These are phyloP conservation scores for Hericium coralloides DNA, from an alignment of 768 basidiomycete genomes.

Conservation along the genomic window DNA sequence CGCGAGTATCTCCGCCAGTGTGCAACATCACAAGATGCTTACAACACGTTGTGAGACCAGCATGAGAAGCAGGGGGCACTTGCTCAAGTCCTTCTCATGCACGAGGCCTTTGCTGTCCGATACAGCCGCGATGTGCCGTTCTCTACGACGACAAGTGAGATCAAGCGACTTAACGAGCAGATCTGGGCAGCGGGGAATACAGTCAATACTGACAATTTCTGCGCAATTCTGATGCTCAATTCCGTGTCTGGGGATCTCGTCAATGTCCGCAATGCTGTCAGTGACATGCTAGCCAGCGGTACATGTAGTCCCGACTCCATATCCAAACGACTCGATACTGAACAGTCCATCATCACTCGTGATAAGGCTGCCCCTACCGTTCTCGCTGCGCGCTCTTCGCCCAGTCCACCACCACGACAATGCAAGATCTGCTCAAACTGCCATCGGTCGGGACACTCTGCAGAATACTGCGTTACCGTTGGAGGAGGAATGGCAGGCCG, in stretches of 20 bases:
- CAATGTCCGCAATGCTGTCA: background rate
- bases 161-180: conserved; percentile 1
- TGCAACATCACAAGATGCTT: background rate
- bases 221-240: background rate
- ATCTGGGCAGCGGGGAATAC: background rate
- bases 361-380: background rate
- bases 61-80: conserved; percentile 15
- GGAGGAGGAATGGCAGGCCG: background rate
- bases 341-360: background rate
- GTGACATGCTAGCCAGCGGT: background rate
- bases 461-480: background rate
- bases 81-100: conserved; percentile 14
- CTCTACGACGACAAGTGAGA: conserved; percentile 1
- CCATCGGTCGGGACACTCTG: background rate
- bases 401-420: background rate
- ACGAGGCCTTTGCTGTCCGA: background rate
- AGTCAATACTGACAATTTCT: background rate
- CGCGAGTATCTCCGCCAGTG: background rate
- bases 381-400: background rate
- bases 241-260: background rate
- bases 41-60: conserved; percentile 5
- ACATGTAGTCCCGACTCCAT: background rate
- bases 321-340: background rate
- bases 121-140: conserved; percentile 12
- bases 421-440: conserved; percentile 2